A percentile compares a stretch with the other conserved stretches of the same genome.
These are phyloP conservation scores for Mycena capillaripes DNA, from an alignment of 768 basidiomycete species.

Conservation along the genomic window DNA sequence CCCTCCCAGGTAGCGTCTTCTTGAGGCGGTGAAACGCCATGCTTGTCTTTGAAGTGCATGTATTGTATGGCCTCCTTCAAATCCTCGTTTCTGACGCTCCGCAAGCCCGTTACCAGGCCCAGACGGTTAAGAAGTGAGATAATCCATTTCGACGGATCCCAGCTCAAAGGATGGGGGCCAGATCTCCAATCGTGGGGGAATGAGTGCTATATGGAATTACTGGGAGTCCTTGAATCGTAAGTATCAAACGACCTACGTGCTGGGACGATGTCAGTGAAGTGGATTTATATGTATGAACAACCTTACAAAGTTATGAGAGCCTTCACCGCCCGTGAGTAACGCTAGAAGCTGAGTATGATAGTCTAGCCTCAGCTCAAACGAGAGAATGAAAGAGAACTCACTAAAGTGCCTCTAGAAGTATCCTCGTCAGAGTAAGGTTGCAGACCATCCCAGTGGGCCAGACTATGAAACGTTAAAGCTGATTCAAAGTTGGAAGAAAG, in stretches of 20 bases:
- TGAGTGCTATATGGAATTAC: slow-evolving; percentile 63
- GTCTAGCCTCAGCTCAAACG: background rate
- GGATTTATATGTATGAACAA: background rate
- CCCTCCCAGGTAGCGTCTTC: slow-evolving; percentile 50
- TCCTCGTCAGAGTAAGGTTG: slow-evolving; percentile 88
- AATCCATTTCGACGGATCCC: slow-evolving; percentile 89
- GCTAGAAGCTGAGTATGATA: slow-evolving; percentile 67
- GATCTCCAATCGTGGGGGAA: slow-evolving; percentile 87
- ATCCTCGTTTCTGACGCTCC: slow-evolving; percentile 64
- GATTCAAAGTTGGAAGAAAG: slow-evolving; percentile 39
- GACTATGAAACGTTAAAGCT: slow-evolving; percentile 46
- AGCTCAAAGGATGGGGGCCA: slow-evolving; percentile 70
- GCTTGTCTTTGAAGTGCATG: slow-evolving; percentile 60
- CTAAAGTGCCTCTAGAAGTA: slow-evolving; percentile 81
- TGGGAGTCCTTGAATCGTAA: slow-evolving; percentile 4
- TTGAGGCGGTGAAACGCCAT: slow-evolving; percentile 32
- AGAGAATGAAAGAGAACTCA: slow-evolving; percentile 46
- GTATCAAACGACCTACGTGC: slow-evolving; percentile 55
- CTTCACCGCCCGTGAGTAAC: slow-evolving; percentile 80
- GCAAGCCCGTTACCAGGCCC: slow-evolving; percentile 63
- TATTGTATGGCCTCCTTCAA: slow-evolving; percentile 60
- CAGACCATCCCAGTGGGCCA: slow-evolving; percentile 87
- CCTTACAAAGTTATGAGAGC: slow-evolving; percentile 83
- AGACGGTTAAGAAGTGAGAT: slow-evolving; percentile 66
- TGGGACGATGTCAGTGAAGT: slow-evolving; percentile 35